Evolutionary conservation across 305 asterid genomes (phyloP).

Genomic region (Solanum hybrid): DNA sequence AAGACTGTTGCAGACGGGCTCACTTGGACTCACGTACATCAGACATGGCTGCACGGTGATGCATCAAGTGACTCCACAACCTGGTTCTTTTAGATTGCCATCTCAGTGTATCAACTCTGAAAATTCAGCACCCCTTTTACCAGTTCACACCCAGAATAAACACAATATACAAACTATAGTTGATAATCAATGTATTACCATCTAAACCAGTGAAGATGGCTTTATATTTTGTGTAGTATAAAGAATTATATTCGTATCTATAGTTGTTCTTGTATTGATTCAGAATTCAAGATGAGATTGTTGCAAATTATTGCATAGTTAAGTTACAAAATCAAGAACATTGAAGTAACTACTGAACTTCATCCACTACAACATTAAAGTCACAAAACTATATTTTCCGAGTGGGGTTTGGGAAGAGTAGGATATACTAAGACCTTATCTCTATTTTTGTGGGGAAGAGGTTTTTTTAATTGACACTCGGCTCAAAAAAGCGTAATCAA

Average conservation of each 20-base stretch:
- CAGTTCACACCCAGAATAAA: background rate
- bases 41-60: constrained; percentile 68
- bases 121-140: background rate
- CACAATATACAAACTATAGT: background rate
- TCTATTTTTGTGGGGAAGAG: background rate
- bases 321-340: background rate
- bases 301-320: background rate
- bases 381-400: no score
- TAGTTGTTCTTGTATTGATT: background rate
- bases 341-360: background rate
- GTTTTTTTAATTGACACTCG: background rate
- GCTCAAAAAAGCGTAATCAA: background rate
- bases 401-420: background rate
- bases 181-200: background rate
- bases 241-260: background rate
- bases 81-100: constrained; percentile 36
- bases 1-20: constrained; percentile 56
- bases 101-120: background rate
- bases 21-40: constrained; percentile 73
- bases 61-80: constrained; percentile 25
- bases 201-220: background rate
- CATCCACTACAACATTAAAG: background rate
- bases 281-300: background rate
- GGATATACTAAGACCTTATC: background rate
- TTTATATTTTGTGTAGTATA: background rate